Conservation (phyloP, 371 early-diverging fungal genomes). For the Encephalitozoon intestinalis region DNA sequence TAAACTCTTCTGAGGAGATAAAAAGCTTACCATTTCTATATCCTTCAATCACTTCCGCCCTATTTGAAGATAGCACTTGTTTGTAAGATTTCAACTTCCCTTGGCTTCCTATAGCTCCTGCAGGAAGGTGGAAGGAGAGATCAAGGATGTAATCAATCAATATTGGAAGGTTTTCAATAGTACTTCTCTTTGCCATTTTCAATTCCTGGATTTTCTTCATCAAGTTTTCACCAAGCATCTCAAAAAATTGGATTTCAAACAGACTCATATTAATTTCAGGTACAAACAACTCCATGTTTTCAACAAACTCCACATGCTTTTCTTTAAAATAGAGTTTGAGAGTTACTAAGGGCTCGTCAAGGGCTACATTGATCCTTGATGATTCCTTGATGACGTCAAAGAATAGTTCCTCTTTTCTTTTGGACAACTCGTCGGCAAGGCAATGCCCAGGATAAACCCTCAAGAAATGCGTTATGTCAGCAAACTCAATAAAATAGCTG, state of each 20-base stretch:
- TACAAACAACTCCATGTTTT: conserved; percentile 11
- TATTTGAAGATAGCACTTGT: not conserved
- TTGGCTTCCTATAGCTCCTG: not conserved
- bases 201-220: conserved; percentile 2
- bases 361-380: not conserved
- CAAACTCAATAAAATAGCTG: not conserved
- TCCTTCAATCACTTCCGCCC: not conserved
- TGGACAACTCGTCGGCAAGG: not conserved
- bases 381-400: not conserved
- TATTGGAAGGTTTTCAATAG: not conserved
- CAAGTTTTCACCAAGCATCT: not conserved
- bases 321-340: conserved; percentile 27
- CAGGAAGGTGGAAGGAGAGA: conserved; percentile 20
- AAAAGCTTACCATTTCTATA: not conserved
- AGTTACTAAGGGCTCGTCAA: conserved; percentile 4
- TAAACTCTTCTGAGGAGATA: not conserved
- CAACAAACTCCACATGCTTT: conserved; percentile 21
- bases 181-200: not conserved
- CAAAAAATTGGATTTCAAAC: conserved; percentile 37
- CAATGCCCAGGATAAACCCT: not conserved
- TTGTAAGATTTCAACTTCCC: not conserved
- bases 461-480: not conserved
- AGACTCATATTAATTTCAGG: not conserved
- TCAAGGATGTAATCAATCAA: conserved; percentile 17
- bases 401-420: not conserved